A percentile compares a stretch with the other conserved stretches of the same genome.
These are phyloP conservation scores for Eutypa lata DNA, from an alignment of 2,329 filamentous ascomycete genomes.

Conservation along the genomic window DNA sequence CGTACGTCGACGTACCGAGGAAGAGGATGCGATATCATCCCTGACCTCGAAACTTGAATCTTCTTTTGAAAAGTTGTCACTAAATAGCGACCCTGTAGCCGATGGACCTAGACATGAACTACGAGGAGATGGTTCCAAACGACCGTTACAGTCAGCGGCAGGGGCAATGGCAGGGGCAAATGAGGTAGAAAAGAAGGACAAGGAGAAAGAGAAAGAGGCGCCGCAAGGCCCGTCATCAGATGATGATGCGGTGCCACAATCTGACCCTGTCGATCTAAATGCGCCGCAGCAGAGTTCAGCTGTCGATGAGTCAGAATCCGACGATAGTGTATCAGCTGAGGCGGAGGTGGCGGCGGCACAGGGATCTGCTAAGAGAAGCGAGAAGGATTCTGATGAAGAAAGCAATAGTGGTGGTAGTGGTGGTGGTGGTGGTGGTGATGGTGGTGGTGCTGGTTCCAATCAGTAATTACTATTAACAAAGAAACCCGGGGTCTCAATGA, in stretches of 20 bases:
- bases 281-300: not conserved
- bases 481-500: too few species aligned
- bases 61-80: conserved; percentile 32
- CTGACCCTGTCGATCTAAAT: not conserved
- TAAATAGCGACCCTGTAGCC: conserved; percentile 28
- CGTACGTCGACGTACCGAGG: conserved; percentile 24
- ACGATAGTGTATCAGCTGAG: not conserved
- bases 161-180: conserved; percentile 4
- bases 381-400: not conserved
- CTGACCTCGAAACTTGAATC: conserved; percentile 25
- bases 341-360: not conserved
- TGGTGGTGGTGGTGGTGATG: too few species aligned
- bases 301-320: not conserved
- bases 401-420: not conserved
- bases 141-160: conserved; percentile 25
- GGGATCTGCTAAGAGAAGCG: not conserved
- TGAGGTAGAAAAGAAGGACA: conserved; percentile 2
- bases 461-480: too few species aligned
- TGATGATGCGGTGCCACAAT: not conserved
- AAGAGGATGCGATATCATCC: conserved; percentile 15
- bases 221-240: not conserved
- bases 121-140: conserved; percentile 15
- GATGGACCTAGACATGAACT: conserved; percentile 18
- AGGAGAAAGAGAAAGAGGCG: conserved; percentile 11
- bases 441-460: too few species aligned